Evolutionary conservation across 2,329 filamentous ascomycete species (phyloP), one percentile per base, ranked within the genome.

Genomic region (Neocucurbitaria cava): DNA sequence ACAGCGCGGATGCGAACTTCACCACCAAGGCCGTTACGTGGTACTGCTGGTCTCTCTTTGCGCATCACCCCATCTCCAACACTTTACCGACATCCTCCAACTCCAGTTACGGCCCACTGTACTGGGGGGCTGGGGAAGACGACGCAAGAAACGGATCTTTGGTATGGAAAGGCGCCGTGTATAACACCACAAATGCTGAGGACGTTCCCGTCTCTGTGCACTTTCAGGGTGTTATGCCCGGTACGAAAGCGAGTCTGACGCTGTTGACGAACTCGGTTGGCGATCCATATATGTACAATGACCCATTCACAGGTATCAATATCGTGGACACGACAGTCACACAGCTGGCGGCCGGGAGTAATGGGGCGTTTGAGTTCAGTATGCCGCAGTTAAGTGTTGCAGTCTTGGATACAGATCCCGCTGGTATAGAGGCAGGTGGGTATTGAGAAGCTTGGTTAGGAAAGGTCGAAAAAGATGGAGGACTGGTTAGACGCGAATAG

Each of bases 311-410:
- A 18, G 83, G 86, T 0, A 70, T 80, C 46, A 60, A 82, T 80
- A 67, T 73, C 41, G 70, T 74, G 5, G 61, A 65, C 17, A 65
- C 57, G 0, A 64, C 50, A 5, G 64, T 40, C 1, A 66, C 30
- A 5, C 51, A 59, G 13, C 2, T 74, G 26, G 60, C 48, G 15
- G 70, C 70, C 2, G 78, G 76, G 15, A 62, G 68, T 3, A 73
- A 78, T 23, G 85, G 85, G 2, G 69, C 62, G 1, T 85, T 87
- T 60, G 71, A 70, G 39, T 87, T 87, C 61, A 76, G 67, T 23
- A 55, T 87, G 64, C 84, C 84, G 0, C 75, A 83, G 59, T 71
- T 85, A 52, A 85, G 83, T 59, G 79, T 87, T 44, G 83, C 83
- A 13, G 80, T 87, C 2, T 65, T 87, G 47, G 82, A 85, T 38